phyloP scores from a whole-genome alignment of 2,329 filamentous ascomycete species.

The Beauveria sp. region DNA sequence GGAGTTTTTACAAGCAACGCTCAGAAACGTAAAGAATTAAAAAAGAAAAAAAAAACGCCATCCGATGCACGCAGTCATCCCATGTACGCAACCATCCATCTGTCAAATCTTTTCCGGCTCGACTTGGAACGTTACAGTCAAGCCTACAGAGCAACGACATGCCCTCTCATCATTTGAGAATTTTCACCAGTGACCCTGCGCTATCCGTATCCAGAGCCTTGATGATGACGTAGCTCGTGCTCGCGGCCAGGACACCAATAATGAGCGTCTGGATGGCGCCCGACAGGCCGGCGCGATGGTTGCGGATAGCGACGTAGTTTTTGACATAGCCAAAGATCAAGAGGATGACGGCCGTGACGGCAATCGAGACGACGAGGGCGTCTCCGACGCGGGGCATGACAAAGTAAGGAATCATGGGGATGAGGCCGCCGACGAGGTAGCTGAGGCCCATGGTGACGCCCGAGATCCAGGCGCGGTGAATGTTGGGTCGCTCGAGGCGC shows the following conservation, averaged over 20 bases:
- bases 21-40: background rate
- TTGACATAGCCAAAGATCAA: constrained; percentile 60
- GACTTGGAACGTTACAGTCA: background rate
- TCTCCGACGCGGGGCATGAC: constrained; percentile 37
- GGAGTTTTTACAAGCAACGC: background rate
- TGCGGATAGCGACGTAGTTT: constrained; percentile 45
- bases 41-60: background rate
- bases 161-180: background rate
- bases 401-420: constrained; percentile 67
- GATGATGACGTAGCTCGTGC: constrained; percentile 57
- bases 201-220: constrained; percentile 38
- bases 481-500: constrained; percentile 36
- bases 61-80: background rate
- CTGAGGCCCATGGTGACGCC: constrained; percentile 60
- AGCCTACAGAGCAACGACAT: background rate
- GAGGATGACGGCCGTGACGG: constrained; percentile 52
- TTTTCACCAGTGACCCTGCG: background rate
- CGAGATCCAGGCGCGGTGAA: constrained; percentile 41
- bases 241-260: constrained; percentile 58
- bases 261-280: constrained; percentile 58
- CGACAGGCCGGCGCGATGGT: constrained; percentile 44
- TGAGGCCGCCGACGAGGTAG: constrained; percentile 62
- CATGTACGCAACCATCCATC: background rate
- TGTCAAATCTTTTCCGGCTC: background rate
- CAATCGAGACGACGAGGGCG: constrained; percentile 52